These are phyloP conservation scores for Cytospora chrysosperma DNA, from an alignment of 2,329 filamentous ascomycete species.

Conservation along the genomic window DNA sequence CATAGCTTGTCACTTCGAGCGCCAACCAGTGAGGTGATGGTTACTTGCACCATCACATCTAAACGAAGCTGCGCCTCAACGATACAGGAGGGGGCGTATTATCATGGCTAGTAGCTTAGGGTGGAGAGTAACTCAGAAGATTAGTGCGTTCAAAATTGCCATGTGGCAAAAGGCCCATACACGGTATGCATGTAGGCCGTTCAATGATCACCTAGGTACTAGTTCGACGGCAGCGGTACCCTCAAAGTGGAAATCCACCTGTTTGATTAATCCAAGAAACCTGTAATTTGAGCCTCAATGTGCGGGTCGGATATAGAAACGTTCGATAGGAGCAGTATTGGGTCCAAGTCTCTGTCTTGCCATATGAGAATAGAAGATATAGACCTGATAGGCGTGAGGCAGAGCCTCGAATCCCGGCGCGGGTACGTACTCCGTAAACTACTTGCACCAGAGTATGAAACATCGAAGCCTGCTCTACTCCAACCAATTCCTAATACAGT, in stretches of 20 bases:
- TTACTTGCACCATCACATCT: not conserved
- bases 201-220: too few relatives aligned
- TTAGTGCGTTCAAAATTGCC: not conserved
- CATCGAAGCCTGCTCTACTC: not conserved
- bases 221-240: too few relatives aligned
- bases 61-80: not conserved
- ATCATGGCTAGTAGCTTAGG: not conserved
- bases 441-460: not conserved
- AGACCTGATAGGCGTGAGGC: not conserved
- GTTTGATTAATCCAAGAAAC: too few relatives aligned
- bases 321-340: too few relatives aligned
- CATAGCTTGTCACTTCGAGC: not conserved
- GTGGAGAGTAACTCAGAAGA: too few relatives aligned
- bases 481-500: not conserved
- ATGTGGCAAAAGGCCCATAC: too few relatives aligned
- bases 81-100: not conserved
- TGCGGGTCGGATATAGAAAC: too few relatives aligned
- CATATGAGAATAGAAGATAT: not conserved
- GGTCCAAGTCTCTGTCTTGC: not conserved
- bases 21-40: not conserved
- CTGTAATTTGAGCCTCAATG: too few relatives aligned
- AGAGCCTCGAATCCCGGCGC: not conserved
- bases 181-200: too few relatives aligned
- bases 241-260: too few relatives aligned
- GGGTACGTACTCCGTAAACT: not conserved